These are phyloP conservation scores for Arthrobotrys megalospora DNA, from an alignment of 2,329 filamentous ascomycete genomes.

Conservation along the genomic window DNA sequence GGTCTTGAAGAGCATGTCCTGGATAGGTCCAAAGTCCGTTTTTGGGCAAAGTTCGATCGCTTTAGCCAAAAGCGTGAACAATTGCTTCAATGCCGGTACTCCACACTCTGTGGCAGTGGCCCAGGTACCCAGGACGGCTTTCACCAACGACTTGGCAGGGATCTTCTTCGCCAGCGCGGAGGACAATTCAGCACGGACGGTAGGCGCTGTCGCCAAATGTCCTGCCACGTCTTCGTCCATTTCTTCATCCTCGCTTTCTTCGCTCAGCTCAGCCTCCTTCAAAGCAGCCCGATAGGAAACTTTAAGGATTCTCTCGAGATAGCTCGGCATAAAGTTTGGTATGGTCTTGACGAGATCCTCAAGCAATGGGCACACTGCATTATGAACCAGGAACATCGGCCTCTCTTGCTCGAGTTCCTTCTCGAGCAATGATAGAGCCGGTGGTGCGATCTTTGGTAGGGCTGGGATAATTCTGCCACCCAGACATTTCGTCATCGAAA, in stretches of 20 bases:
- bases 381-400: slow-evolving; percentile 73
- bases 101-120: slow-evolving; percentile 56
- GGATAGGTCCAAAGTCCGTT: slow-evolving; percentile 81
- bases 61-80: slow-evolving; percentile 80
- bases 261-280: slow-evolving; percentile 66
- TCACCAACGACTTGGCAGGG: slow-evolving; percentile 72
- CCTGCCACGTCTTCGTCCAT: slow-evolving; percentile 58
- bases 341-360: slow-evolving; percentile 84
- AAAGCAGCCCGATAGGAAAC: slow-evolving; percentile 81
- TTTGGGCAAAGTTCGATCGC: slow-evolving; percentile 84
- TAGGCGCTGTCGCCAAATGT: slow-evolving; percentile 38
- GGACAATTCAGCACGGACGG: slow-evolving; percentile 61
- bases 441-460: slow-evolving; percentile 81
- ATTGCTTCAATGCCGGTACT: slow-evolving; percentile 70
- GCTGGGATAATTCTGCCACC: slow-evolving; percentile 88
- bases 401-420: slow-evolving; percentile 74
- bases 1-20: slow-evolving; percentile 77
- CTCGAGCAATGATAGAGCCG: slow-evolving; percentile 79
- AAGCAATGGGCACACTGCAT: slow-evolving; percentile 85
- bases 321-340: slow-evolving; percentile 88
- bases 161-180: slow-evolving; percentile 78
- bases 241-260: slow-evolving; percentile 72
- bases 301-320: slow-evolving; percentile 80
- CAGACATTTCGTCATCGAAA: slow-evolving; percentile 89
- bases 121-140: slow-evolving; percentile 62